phyloP scores from a whole-genome alignment of 2,329 filamentous ascomycete species.

The Bipolaris bicolor region DNA sequence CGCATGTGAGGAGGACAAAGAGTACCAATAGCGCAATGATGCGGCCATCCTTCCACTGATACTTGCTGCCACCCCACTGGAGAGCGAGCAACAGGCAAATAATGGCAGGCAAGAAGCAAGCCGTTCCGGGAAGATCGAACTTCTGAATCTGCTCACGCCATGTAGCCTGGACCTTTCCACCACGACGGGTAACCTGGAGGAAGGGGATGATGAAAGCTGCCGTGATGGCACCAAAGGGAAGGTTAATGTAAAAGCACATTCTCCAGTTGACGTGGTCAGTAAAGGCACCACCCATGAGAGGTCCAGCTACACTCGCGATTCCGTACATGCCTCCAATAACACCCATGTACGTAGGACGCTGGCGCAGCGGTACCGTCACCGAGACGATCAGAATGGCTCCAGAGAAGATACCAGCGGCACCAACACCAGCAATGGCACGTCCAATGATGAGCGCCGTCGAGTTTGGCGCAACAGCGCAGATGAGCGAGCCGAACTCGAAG shows the following conservation, averaged over 20 bases:
- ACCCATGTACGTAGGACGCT: conserved; percentile 58
- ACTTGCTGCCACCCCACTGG: conserved; percentile 58
- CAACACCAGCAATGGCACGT: conserved; percentile 58
- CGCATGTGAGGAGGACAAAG: conserved; percentile 51
- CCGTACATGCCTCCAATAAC: conserved; percentile 58
- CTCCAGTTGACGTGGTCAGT: conserved; percentile 55
- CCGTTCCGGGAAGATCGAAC: conserved; percentile 56
- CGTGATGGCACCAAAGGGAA: conserved; percentile 58
- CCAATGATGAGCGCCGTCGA: conserved; percentile 59
- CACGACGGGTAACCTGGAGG: conserved; percentile 44
- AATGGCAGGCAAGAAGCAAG: conserved; percentile 54
- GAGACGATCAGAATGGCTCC: conserved; percentile 58
- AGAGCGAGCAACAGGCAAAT: conserved; percentile 58
- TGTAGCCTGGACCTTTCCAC: conserved; percentile 40
- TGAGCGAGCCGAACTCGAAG: conserved; percentile 60
- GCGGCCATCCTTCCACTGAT: conserved; percentile 52
- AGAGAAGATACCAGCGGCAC: conserved; percentile 58
- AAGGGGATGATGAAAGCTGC: conserved; percentile 51
- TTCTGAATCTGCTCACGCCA: conserved; percentile 51
- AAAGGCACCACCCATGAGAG: conserved; percentile 56
- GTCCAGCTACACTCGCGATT: conserved; percentile 56
- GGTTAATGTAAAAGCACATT: conserved; percentile 56
- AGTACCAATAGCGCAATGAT: conserved; percentile 57
- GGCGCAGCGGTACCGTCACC: conserved; percentile 52
- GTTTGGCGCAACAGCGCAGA: conserved; percentile 59